Evolutionary conservation across 768 basidiomycete genomes (phyloP), one percentile per base, ranked within the genome.

Genomic region (Pluteus cervinus): DNA sequence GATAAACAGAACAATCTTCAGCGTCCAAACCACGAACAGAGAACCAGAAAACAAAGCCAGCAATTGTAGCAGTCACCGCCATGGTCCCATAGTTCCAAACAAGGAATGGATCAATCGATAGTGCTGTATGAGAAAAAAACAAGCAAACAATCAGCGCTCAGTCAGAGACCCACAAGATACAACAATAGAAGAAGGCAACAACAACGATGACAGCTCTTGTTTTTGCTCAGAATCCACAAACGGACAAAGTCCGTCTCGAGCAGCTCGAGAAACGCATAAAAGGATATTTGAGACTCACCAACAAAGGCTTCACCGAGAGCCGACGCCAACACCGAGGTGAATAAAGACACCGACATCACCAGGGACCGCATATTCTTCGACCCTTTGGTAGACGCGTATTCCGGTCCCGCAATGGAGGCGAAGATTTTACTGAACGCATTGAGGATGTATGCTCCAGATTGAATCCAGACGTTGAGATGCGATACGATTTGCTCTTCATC

Each of bases 321-420:
- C 18, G 76, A 59, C 9, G 81, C 61, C 31, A 86, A 29, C 3
- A 83, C 79, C 16, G 55, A 66, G 53, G 57, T 77, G 54, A 79
- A 75, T 22, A 81, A 55, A 62, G 73, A 80, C 23, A 79, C 42
- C 23, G 75, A 64, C 83, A 86, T 86, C 39, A 91, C 85, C 39
- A 91, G 73, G 31, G 84, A 86, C 18, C 79, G 75, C 89, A 91
- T 91, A 60, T 84, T 84, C 58, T 67, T 79, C n/a, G 88, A 87
- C 14, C 87, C 87, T 58, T 89, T 87, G 18, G 81, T 86, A 62
- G 81, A 90, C 17, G 86, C 86, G 49, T 88, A 88, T 55, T 90
- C 85, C 40, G 89, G 71, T 6, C 83, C 81, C 1, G 86, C 87
- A 59, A 89, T 85, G 3, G 79, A 79, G 2, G 82, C 83, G 31